Conservation (phyloP, 139 green algal species). For the Haematococcus sp. region DNA sequence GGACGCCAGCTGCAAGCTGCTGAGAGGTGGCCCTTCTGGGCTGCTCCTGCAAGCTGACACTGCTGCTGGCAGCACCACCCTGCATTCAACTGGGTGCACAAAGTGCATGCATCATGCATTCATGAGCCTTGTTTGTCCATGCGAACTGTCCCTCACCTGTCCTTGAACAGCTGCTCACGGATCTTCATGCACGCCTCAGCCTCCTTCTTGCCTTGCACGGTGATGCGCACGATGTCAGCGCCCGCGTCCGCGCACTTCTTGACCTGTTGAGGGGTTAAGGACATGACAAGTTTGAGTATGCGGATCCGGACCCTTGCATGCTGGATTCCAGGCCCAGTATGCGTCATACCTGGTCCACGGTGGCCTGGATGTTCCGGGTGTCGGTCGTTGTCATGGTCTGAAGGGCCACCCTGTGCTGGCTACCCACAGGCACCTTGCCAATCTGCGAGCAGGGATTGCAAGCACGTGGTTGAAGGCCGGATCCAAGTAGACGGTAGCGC, state of each 20-base stretch:
- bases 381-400: constrained; percentile 99
- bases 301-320: too few relatives aligned
- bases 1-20: too few relatives aligned
- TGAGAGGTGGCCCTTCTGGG: too few relatives aligned
- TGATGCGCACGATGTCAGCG: constrained; percentile 95
- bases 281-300: neutral
- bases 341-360: constrained; percentile 82
- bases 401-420: constrained; percentile 86
- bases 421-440: constrained; percentile 90
- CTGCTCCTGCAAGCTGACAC: too few relatives aligned
- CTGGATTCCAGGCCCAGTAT: too few relatives aligned
- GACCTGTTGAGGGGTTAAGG: constrained; percentile 71
- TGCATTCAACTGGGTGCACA: too few relatives aligned
- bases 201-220: constrained; percentile 93
- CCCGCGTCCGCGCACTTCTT: constrained; percentile 96
- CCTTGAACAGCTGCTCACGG: constrained; percentile 89
- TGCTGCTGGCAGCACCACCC: too few relatives aligned
- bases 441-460: constrained; percentile 53
- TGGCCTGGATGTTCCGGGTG: constrained; percentile 87
- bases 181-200: constrained; percentile 93
- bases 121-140: neutral
- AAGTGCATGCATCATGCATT: too few relatives aligned
- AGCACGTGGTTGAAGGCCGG: neutral
- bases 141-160: constrained; percentile 52
- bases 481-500: too few relatives aligned